A percentile compares a stretch with the other conserved stretches of the same genome.
These are phyloP conservation scores for Neurospora sp. DNA, from an alignment of 495 filamentous ascomycete genomes.

Conservation along the genomic window DNA sequence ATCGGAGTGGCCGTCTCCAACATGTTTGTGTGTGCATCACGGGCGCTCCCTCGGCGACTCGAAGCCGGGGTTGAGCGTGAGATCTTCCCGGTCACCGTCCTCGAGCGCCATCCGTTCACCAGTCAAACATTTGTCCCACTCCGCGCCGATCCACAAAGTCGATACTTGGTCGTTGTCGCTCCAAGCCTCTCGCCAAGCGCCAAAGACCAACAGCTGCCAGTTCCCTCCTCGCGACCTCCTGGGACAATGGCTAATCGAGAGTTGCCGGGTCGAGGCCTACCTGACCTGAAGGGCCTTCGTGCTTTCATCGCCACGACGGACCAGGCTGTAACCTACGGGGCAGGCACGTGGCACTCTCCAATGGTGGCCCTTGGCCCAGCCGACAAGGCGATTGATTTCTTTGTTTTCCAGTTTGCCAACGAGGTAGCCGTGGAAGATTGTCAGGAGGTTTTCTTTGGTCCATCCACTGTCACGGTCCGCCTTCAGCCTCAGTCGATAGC, in stretches of 20 bases:
- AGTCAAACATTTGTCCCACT: slow-evolving; percentile 87
- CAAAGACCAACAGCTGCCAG: slow-evolving; percentile 21
- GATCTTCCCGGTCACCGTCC: slow-evolving; percentile 59
- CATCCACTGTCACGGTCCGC: slow-evolving; percentile 21
- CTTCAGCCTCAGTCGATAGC: background rate
- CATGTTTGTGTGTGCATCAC: slow-evolving; percentile 82
- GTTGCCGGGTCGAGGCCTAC: slow-evolving; percentile 51
- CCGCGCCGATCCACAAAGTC: slow-evolving; percentile 38
- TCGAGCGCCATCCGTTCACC: slow-evolving; percentile 91
- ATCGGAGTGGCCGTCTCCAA: slow-evolving; percentile 58
- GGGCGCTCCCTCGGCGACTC: slow-evolving; percentile 21
- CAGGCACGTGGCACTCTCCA: slow-evolving; percentile 94
- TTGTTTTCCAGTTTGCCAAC: slow-evolving; percentile 83
- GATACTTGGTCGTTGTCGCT: slow-evolving; percentile 86
- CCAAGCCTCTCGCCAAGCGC: slow-evolving; percentile 45
- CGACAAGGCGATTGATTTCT: slow-evolving; percentile 59
- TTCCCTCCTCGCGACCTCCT: background rate
- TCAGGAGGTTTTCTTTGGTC: slow-evolving; percentile 60
- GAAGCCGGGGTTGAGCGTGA: background rate
- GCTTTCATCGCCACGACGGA: slow-evolving; percentile 73
- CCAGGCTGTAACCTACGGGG: slow-evolving; percentile 84
- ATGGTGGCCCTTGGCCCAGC: slow-evolving; percentile 76
- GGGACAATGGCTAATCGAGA: background rate
- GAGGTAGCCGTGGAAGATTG: slow-evolving; percentile 79
- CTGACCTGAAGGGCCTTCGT: slow-evolving; percentile 57